phyloP scores from a whole-genome alignment of 2,329 filamentous ascomycete genomes.

The Aureobasidium namibiae region DNA sequence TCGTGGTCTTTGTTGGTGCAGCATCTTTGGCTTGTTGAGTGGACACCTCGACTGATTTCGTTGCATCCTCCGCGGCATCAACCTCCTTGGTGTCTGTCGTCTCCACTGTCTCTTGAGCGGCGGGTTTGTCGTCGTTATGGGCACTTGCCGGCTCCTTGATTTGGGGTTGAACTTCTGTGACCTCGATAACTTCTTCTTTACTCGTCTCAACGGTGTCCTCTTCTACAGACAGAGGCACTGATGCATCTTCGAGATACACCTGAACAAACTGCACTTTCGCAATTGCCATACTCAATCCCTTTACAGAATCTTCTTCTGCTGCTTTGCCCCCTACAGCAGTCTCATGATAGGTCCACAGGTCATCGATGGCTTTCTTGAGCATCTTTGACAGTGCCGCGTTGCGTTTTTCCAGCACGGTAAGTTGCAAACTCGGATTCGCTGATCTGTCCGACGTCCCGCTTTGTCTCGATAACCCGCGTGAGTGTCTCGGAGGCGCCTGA shows the following conservation, averaged over 20 bases:
- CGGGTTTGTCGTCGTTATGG: not conserved
- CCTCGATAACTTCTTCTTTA: slow-evolving; percentile 6
- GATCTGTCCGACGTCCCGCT: not conserved
- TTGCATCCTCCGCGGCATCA: not conserved
- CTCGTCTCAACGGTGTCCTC: slow-evolving; percentile 28
- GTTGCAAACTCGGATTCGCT: slow-evolving; percentile 30
- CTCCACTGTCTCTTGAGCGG: not conserved
- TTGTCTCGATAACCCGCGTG: not conserved
- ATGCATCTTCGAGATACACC: slow-evolving; percentile 41
- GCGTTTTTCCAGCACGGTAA: slow-evolving; percentile 52
- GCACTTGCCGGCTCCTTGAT: slow-evolving; percentile 1
- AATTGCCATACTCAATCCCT: slow-evolving; percentile 39
- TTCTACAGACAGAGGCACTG: slow-evolving; percentile 34
- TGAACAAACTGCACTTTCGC: slow-evolving; percentile 45
- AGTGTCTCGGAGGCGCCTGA: slow-evolving; percentile 24
- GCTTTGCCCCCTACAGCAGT: slow-evolving; percentile 33
- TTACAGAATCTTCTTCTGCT: slow-evolving; percentile 26
- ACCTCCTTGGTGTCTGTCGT: not conserved
- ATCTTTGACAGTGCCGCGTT: slow-evolving; percentile 60
- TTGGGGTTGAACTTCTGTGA: not conserved
- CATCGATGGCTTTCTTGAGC: slow-evolving; percentile 57
- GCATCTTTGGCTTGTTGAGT: not conserved
- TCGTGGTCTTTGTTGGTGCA: not conserved
- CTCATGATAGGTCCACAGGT: slow-evolving; percentile 53
- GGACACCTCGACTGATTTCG: slow-evolving; percentile 15